Base-by-base conservation (phyloP, 495 filamentous ascomycete species). In the Lophiostoma macrostomum region DNA sequence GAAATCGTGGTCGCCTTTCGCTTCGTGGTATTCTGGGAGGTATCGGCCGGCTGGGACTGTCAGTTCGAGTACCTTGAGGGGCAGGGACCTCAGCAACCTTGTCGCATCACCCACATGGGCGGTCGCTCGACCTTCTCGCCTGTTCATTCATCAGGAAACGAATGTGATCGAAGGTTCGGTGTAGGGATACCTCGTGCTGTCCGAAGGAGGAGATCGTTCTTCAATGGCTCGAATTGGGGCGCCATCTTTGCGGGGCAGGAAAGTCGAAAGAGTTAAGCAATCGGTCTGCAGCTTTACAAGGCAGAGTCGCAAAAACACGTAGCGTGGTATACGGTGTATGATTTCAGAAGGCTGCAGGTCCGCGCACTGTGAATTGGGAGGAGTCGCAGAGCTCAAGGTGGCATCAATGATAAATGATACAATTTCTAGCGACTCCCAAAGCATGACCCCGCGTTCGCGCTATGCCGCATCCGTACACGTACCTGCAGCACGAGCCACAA, bases 41-140 rank as follows among this genome's bases (percentile, higher is more conserved):
- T 98, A 97, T 64, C 93, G 86, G 53, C 93, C 93, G 66, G 93
- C 93, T 95, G 56, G 28, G 60, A 34, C 1, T 20, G 28, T 55
- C 38, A 28, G 55, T 60, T 7, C 12, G 13, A 28, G 1, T 29
- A 13, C 6, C 13, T n/a, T 20, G 18, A 35, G 6, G 16, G 39
- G 5, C 47, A 4, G 12, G 13, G 5, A 24, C 19, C 23, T 24
- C 13, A 53, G 66, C 61, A 75, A 91, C 90, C 90, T 82, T 96
- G 93, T 71, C 93, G 86, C 93, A 98, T 97, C 64, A 97, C 88
- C 94, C 93, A 98, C 72, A 93, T 86, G 39, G 93, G 93, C 47
- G 94, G 83, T 46, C 91, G 82, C 66, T 95, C 88, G 51, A 96
- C 89, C 64, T 81, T 81, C 71, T 96, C 78, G 64, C 91, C 91